phyloP scores from a whole-genome alignment of 331 rosid genomes.

The Pyracantha coccinea region DNA sequence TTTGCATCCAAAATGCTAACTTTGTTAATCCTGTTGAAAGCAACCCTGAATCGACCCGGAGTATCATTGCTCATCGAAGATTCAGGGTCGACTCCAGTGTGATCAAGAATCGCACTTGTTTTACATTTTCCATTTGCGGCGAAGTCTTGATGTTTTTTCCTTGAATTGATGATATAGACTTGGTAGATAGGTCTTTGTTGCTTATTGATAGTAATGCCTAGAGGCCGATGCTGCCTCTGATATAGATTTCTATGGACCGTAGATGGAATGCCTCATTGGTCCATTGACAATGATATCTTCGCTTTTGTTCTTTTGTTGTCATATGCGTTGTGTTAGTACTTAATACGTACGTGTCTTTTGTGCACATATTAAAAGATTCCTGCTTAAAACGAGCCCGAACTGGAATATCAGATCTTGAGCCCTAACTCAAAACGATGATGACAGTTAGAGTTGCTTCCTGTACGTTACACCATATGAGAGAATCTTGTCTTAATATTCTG shows the following conservation, averaged over 20 bases:
- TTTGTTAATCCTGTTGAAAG: too few species aligned
- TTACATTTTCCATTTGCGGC: background rate
- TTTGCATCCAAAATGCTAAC: background rate
- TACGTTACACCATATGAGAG: background rate
- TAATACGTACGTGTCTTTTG: background rate
- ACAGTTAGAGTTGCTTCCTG: background rate
- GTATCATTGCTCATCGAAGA: too few species aligned
- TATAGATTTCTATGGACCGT: background rate
- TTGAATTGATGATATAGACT: background rate
- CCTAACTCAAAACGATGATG: background rate
- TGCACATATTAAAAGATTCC: background rate
- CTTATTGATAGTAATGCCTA: background rate
- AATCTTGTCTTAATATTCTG: background rate
- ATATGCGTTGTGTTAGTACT: background rate
- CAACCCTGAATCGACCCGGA: too few species aligned
- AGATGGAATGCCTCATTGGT: background rate
- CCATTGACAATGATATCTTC: background rate
- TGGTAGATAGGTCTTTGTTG: background rate
- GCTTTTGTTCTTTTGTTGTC: background rate
- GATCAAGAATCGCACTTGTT: background rate
- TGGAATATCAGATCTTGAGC: background rate
- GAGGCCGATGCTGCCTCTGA: background rate
- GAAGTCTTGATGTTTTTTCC: background rate
- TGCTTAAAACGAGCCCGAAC: background rate
- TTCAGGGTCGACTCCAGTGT: background rate